phyloP scores from a whole-genome alignment of 2,329 filamentous ascomycete genomes.

The Arthrocladium fulminans region DNA sequence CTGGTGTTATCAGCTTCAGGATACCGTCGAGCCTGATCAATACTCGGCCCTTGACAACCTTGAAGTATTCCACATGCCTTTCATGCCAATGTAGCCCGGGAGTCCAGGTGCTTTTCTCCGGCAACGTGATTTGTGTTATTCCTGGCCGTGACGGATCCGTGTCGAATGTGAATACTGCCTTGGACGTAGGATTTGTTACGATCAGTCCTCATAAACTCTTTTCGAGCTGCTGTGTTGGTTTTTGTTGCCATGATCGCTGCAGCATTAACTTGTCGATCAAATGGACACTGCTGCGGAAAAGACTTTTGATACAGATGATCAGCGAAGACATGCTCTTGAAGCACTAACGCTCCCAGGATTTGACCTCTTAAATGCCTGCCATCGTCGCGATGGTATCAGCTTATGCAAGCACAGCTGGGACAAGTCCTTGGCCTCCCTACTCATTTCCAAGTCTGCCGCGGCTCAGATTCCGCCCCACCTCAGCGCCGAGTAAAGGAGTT shows the following conservation, averaged over 20 bases:
- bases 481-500: too few species aligned
- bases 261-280: neutral
- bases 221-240: neutral
- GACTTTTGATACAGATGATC: too few species aligned
- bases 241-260: neutral
- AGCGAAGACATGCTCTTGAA: neutral
- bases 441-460: neutral
- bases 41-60: constrained; percentile 33
- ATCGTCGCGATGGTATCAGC: neutral
- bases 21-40: constrained; percentile 21
- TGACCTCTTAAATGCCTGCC: too few species aligned
- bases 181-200: neutral
- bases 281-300: neutral
- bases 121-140: constrained; percentile 32
- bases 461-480: neutral
- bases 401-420: neutral
- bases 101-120: constrained; percentile 38
- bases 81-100: constrained; percentile 45
- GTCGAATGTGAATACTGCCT: constrained; percentile 1
- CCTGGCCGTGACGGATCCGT: constrained; percentile 5
- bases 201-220: neutral
- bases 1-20: constrained; percentile 26
- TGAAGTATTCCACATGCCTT: constrained; percentile 40
- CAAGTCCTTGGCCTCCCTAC: neutral
- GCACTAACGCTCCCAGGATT: too few species aligned